These are phyloP conservation scores for Elsinoe australis DNA, from an alignment of 2,329 filamentous ascomycete genomes.

Conservation along the genomic window DNA sequence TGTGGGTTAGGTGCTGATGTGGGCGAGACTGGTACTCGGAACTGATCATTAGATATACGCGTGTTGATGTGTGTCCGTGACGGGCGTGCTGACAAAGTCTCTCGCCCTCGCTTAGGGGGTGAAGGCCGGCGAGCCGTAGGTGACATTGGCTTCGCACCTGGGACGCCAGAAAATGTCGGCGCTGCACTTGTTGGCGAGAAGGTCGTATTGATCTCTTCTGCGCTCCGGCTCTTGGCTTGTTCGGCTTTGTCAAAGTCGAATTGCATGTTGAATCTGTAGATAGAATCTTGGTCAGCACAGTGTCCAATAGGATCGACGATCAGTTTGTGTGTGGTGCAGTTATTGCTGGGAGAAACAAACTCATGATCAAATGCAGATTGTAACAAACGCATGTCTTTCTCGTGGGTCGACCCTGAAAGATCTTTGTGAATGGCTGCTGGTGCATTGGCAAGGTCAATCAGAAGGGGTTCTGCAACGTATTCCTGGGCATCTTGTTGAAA, in stretches of 20 bases:
- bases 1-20: slow-evolving; percentile 7
- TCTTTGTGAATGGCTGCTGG: background rate
- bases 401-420: background rate
- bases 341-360: background rate
- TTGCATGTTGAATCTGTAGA: slow-evolving; percentile 29
- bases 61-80: slow-evolving; percentile 13
- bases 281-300: slow-evolving; percentile 17
- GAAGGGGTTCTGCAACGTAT: background rate
- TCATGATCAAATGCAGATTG: background rate
- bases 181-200: slow-evolving; percentile 42
- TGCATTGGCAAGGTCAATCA: background rate
- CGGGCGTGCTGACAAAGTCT: slow-evolving; percentile 7
- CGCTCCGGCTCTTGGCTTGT: slow-evolving; percentile 39
- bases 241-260: slow-evolving; percentile 22
- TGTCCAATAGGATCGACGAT: background rate
- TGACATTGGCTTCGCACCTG: slow-evolving; percentile 36
- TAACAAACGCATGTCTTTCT: background rate
- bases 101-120: slow-evolving; percentile 15
- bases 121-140: slow-evolving; percentile 26
- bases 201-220: slow-evolving; percentile 44
- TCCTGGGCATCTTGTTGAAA: background rate
- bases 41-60: slow-evolving; percentile 11
- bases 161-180: slow-evolving; percentile 37
- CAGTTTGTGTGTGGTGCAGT: background rate
- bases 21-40: slow-evolving; percentile 10